Evolutionary conservation across 2,329 filamentous ascomycete genomes (phyloP).

Genomic region (Fusarium paranaense): DNA sequence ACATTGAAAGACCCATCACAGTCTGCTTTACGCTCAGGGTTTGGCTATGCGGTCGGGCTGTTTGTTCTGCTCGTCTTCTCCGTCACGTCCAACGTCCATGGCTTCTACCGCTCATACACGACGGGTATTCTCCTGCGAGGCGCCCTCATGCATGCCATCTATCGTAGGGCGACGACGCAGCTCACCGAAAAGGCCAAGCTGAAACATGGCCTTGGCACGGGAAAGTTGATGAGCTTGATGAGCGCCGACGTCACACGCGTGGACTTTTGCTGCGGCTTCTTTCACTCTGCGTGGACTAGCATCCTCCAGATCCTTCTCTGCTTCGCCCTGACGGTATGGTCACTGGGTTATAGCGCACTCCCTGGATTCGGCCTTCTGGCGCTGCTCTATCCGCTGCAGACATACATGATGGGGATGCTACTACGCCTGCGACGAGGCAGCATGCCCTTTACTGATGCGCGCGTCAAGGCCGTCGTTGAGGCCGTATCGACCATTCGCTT

Average conservation of each 20-base stretch:
- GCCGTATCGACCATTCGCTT: constrained; percentile 21
- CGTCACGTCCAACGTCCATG: constrained; percentile 25
- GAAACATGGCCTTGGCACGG: constrained; percentile 35
- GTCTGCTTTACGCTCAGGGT: constrained; percentile 8
- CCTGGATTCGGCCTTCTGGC: constrained; percentile 19
- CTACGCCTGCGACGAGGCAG: constrained; percentile 20
- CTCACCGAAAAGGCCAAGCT: constrained; percentile 30
- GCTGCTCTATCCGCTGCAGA: constrained; percentile 22
- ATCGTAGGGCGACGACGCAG: constrained; percentile 22
- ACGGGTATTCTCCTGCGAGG: constrained; percentile 15
- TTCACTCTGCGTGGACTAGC: constrained; percentile 48
- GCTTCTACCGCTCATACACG: constrained; percentile 22
- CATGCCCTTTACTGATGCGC: constrained; percentile 23
- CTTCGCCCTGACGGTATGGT: constrained; percentile 38
- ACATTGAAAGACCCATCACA: constrained; percentile 21
- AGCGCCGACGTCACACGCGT: constrained; percentile 48
- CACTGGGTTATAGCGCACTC: constrained; percentile 18
- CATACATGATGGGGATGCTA: constrained; percentile 20
- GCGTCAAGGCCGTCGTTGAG: constrained; percentile 21
- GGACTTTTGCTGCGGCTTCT: constrained; percentile 48
- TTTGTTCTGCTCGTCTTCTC: constrained; percentile 24
- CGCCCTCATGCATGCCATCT: constrained; percentile 27
- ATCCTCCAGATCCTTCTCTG: constrained; percentile 47
- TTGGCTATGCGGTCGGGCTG: constrained; percentile 16
- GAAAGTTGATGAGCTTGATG: constrained; percentile 48